These are phyloP conservation scores for Penstemon newberryi DNA, from an alignment of 257 asterid species.

Conservation along the genomic window DNA sequence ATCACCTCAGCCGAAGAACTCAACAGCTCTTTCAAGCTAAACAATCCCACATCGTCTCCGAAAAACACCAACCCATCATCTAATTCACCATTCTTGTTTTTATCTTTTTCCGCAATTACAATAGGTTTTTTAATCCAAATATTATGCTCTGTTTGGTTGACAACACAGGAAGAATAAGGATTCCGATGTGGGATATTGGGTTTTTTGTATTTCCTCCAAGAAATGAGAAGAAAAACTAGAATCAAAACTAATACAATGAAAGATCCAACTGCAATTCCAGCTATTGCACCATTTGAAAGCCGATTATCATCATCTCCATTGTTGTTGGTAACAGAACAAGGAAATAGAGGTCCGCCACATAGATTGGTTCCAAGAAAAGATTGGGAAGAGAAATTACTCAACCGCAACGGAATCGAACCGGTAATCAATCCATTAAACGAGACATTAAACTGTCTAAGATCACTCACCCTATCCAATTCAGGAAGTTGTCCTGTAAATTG, in stretches of 20 bases:
- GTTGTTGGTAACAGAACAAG: constrained; percentile 32
- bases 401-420: constrained; percentile 47
- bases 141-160: constrained; percentile 20
- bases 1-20: constrained; percentile 58
- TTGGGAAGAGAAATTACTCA: constrained; percentile 27
- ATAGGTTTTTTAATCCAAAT: constrained; percentile 21
- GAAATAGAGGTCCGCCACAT: constrained; percentile 42
- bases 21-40: constrained; percentile 49
- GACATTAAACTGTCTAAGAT: constrained; percentile 41
- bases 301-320: background rate
- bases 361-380: constrained; percentile 56
- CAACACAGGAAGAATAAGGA: constrained; percentile 31
- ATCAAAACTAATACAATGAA: constrained; percentile 26
- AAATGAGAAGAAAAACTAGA: constrained; percentile 24
- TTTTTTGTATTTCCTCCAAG: constrained; percentile 33
- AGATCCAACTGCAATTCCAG: constrained; percentile 59
- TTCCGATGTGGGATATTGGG: constrained; percentile 20
- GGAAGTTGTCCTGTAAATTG: constrained; percentile 52
- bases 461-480: constrained; percentile 27
- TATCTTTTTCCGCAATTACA: constrained; percentile 5
- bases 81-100: constrained; percentile 3
- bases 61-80: constrained; percentile 46
- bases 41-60: constrained; percentile 28
- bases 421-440: constrained; percentile 47
- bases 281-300: constrained; percentile 56